Percentiles rank a stretch among this genome's conserved stretches.
Evolutionary conservation across 495 filamentous ascomycete genomes (phyloP).

Genomic region (Penicillium waksmanii): DNA sequence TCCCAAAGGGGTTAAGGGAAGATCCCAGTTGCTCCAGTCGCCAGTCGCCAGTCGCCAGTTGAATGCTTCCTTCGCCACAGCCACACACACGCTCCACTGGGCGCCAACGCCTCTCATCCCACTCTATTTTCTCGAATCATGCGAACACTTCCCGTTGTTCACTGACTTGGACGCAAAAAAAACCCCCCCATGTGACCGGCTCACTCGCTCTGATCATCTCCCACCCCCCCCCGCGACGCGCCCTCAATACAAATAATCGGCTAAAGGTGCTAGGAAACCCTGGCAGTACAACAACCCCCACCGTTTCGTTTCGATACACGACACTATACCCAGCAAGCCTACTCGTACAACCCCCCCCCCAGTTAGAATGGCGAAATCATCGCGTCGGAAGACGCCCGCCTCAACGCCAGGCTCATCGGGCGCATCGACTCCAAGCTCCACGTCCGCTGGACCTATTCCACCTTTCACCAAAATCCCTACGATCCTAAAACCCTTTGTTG

Average conservation of each 20-base stretch:
- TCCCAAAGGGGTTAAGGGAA: slow-evolving; percentile 28
- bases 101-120: neutral
- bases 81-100: neutral
- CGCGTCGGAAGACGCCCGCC: slow-evolving; percentile 36
- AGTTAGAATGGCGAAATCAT: slow-evolving; percentile 48
- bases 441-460: slow-evolving; percentile 46
- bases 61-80: slow-evolving; percentile 7
- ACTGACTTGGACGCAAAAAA: slow-evolving; percentile 13
- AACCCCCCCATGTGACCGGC: slow-evolving; percentile 36
- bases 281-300: neutral
- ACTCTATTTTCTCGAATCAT: slow-evolving; percentile 14
- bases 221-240: slow-evolving; percentile 3
- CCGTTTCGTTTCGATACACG: neutral
- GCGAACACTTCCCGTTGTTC: slow-evolving; percentile 11
- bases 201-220: slow-evolving; percentile 33
- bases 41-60: neutral
- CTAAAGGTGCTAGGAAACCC: slow-evolving; percentile 4
- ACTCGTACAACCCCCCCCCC: too few species aligned
- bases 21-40: neutral
- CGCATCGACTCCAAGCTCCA: slow-evolving; percentile 42
- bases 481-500: slow-evolving; percentile 61
- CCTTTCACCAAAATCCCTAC: slow-evolving; percentile 68
- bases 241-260: slow-evolving; percentile 20
- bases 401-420: slow-evolving; percentile 37
- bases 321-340: too few species aligned